Base-by-base conservation (phyloP, 208 protist species). In the Trypanosoma vivax region DNA sequence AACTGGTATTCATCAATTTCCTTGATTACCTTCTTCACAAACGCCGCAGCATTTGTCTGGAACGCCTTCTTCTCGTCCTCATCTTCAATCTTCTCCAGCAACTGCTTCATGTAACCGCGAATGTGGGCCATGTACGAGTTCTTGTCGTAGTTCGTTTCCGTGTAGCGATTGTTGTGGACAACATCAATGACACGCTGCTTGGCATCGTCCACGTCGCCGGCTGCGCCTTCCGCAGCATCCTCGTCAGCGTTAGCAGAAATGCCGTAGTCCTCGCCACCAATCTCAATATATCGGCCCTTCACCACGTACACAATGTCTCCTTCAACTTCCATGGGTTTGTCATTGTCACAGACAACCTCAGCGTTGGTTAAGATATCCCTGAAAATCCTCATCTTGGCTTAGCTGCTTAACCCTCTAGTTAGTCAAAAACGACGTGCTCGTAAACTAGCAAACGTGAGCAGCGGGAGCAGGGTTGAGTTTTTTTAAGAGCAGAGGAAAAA, bases 61-160 rank as follows among this genome's bases (percentile, higher is more conserved):
- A 96, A 96, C 30, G 71, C 79, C 76, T 91, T 88, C 77, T 90
- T 91, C 40, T 74, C 84, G 25, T 82, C 81, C 19, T 69, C 81
- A 45, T 62, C 58, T 54, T 91, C 70, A 64, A 96, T 90, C 50
- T 74, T 70, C 63, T 92, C 84, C 48, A 90, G 71, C 46, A 96
- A 65, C 28, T 68, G 60, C 83, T 92, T 92, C 83, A 96, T 94
- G 87, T 94, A 94, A 50, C 62, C 52, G 50, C 88, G 88, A 65
- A 96, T 90, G 83, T 96, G 80, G 40, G 83, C 83, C 74, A 89
- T 92, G 79, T 94, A 96, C 29, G 71, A 80, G 47, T 78, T 77
- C 87, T 96, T 96, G 79, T 96, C 90, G 76, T 94, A 96, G 65
- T 56, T 79, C 35, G 88, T 94, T 79, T 93, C 87, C 47, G 73